These are phyloP conservation scores for Diospyros kaki DNA, from an alignment of 148 eudicot genomes.

Conservation along the genomic window DNA sequence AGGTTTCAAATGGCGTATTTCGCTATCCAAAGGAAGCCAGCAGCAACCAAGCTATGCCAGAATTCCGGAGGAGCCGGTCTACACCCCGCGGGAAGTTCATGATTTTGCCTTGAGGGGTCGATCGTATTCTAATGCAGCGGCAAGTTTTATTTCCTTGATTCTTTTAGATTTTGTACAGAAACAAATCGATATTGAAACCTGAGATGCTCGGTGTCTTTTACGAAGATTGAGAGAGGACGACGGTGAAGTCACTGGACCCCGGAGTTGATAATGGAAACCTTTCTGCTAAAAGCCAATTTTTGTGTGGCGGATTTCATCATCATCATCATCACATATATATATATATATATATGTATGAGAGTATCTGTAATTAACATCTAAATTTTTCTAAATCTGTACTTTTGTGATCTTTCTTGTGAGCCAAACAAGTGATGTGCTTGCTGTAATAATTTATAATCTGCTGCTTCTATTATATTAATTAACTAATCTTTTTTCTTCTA, in stretches of 20 bases:
- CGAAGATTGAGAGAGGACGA: slow-evolving; percentile 4
- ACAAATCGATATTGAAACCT: neutral
- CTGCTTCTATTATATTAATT: too few species aligned
- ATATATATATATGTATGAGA: too few species aligned
- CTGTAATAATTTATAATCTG: too few species aligned
- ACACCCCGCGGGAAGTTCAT: slow-evolving; percentile 73
- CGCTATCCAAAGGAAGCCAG: slow-evolving; percentile 40
- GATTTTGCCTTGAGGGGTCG: slow-evolving; percentile 33
- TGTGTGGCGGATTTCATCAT: neutral
- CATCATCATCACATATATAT: neutral
- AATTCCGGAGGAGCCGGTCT: slow-evolving; percentile 71
- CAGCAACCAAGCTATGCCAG: slow-evolving; percentile 36
- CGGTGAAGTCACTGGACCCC: slow-evolving; percentile 1
- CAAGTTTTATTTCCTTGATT: slow-evolving; percentile 2
- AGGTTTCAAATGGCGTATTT: slow-evolving; percentile 28
- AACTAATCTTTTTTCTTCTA: too few species aligned
- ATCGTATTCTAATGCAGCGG: neutral
- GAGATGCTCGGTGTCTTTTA: neutral
- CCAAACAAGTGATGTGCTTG: too few species aligned
- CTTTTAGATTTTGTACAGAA: slow-evolving; percentile 18
- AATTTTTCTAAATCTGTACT: too few species aligned
- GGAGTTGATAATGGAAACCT: neutral
- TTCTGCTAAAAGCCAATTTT: slow-evolving; percentile 3
- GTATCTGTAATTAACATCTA: too few species aligned
- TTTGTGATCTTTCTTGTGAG: too few species aligned